Conservation (phyloP, 805 yeast species). For the Saturnispora gosingensis region DNA sequence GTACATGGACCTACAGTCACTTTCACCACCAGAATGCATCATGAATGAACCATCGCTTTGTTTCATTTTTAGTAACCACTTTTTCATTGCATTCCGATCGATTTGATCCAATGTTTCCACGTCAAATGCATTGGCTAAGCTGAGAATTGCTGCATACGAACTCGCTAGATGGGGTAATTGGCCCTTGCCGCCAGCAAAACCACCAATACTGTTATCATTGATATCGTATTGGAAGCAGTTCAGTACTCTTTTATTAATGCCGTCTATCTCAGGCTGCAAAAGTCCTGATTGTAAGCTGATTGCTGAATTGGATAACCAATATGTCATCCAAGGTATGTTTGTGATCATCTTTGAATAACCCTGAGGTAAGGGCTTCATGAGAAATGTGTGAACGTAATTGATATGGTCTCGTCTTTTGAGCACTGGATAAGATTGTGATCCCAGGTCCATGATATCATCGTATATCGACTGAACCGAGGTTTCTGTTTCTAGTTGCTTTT, state of each 20-base stretch:
- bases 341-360: constrained; percentile 61
- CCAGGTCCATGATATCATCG: constrained; percentile 23
- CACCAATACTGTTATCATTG: constrained; percentile 22
- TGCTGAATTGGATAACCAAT: constrained; percentile 66
- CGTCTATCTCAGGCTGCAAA: constrained; percentile 12
- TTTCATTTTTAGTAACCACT: constrained; percentile 63
- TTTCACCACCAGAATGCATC: constrained; percentile 74
- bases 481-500: constrained; percentile 34
- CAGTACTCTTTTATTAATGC: constrained; percentile 9
- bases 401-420: constrained; percentile 31
- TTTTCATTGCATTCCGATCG: constrained; percentile 38
- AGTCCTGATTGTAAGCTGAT: constrained; percentile 26
- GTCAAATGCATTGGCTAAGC: constrained; percentile 45
- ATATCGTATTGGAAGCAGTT: background rate
- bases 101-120: constrained; percentile 33
- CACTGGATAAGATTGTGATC: constrained; percentile 25
- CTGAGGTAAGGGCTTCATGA: constrained; percentile 39
- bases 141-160: constrained; percentile 65
- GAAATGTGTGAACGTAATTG: constrained; percentile 33
- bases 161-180: constrained; percentile 83
- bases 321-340: constrained; percentile 84
- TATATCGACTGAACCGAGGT: constrained; percentile 23
- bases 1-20: constrained; percentile 77
- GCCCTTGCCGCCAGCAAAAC: constrained; percentile 73
- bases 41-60: constrained; percentile 63